These are phyloP conservation scores for Stemphylium beticola DNA, from an alignment of 2,329 filamentous ascomycete genomes.

Conservation along the genomic window DNA sequence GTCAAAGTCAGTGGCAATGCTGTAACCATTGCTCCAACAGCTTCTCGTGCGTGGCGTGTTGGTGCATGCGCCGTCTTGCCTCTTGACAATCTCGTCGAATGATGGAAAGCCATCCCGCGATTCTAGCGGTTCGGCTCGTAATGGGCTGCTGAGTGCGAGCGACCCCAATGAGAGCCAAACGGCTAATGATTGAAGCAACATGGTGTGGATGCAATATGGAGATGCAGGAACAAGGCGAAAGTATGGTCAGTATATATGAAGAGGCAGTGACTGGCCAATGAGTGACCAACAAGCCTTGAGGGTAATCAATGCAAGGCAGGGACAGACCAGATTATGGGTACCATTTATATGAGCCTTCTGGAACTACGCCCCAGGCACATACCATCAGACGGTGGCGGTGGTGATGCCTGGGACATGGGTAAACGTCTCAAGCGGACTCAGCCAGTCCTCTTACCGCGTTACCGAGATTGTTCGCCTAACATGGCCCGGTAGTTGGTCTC, in stretches of 20 bases:
- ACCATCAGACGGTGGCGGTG: conserved; percentile 2
- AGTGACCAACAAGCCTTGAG: conserved; percentile 9
- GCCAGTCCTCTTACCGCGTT: conserved; percentile 4
- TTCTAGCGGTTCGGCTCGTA: conserved; percentile 17
- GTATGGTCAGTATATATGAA: conserved; percentile 15
- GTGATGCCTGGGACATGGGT: not conserved
- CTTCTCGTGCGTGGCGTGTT: conserved; percentile 49
- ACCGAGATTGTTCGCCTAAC: conserved; percentile 8
- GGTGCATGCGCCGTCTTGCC: conserved; percentile 48
- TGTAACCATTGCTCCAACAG: conserved; percentile 54
- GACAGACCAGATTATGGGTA: conserved; percentile 8
- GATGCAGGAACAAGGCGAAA: conserved; percentile 3
- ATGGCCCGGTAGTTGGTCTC: not conserved
- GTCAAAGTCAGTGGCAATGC: conserved; percentile 55
- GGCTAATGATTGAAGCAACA: conserved; percentile 34
- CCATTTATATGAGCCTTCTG: conserved; percentile 24
- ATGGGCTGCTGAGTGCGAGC: conserved; percentile 35
- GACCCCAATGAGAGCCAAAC: conserved; percentile 37
- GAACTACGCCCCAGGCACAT: conserved; percentile 4
- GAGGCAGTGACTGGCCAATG: conserved; percentile 16
- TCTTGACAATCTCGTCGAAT: conserved; percentile 29
- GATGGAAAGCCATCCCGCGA: conserved; percentile 10
- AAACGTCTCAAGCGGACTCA: not conserved
- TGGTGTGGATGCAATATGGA: conserved; percentile 20
- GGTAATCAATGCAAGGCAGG: conserved; percentile 12